Conservation (phyloP, 805 yeast genomes). For the Saccharomycopsis fermentans region DNA sequence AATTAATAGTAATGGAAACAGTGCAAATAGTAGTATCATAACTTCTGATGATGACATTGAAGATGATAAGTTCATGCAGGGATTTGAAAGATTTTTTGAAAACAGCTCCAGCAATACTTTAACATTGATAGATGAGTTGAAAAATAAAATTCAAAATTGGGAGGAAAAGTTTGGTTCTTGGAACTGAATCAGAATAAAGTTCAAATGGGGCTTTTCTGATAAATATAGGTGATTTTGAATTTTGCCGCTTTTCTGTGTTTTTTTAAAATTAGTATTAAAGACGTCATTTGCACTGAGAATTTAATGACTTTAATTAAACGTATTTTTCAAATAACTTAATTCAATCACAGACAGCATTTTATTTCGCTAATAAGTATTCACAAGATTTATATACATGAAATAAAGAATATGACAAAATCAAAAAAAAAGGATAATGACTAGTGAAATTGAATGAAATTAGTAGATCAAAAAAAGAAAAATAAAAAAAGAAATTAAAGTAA, state of each 20-base stretch:
- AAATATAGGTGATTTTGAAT: no score
- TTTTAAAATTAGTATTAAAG: no score
- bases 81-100: conserved; percentile 24
- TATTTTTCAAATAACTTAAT: no score
- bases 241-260: no score
- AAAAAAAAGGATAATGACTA: neutral
- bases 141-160: conserved; percentile 67
- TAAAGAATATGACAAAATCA: neutral
- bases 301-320: no score
- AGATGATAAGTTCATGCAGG: conserved; percentile 19
- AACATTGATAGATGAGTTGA: conserved; percentile 57
- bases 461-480: neutral
- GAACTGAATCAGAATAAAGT: neutral
- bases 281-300: no score
- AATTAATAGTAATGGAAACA: conserved; percentile 15
- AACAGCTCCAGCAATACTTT: conserved; percentile 51
- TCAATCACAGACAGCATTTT: no score
- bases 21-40: conserved; percentile 2
- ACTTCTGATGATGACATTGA: conserved; percentile 20
- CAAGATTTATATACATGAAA: neutral
- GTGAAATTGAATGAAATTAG: neutral
- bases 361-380: neutral
- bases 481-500: neutral
- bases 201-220: no score
- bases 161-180: conserved; percentile 57